A percentile compares a stretch with the other conserved stretches of the same genome.
Evolutionary conservation across 768 basidiomycete genomes (phyloP).

Genomic region (Xerocomus potaroensis): DNA sequence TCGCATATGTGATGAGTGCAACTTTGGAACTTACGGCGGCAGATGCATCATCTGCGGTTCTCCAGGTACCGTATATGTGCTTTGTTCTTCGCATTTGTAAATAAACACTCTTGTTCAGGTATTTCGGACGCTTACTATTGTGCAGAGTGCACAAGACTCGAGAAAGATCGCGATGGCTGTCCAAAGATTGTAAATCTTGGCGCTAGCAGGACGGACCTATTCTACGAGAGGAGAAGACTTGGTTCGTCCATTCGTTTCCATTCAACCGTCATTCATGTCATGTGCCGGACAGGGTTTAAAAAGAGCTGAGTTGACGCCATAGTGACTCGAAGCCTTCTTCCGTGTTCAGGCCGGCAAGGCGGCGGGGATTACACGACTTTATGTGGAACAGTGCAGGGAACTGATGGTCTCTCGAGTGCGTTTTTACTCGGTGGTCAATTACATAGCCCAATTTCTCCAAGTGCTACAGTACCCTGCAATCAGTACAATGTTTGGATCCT

Average conservation of each 20-base stretch:
- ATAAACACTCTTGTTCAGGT: conserved; percentile 43
- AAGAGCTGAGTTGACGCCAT: conserved; percentile 25
- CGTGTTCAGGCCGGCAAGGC: no score
- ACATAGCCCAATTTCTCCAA: not conserved
- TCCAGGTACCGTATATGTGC: conserved; percentile 57
- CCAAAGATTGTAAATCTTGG: conserved; percentile 98
- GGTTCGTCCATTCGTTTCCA: conserved; percentile 41
- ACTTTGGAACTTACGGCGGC: conserved; percentile 97
- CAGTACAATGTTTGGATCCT: not conserved
- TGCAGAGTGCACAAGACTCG: conserved; percentile 92
- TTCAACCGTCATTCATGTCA: not conserved
- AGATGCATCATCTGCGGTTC: conserved; percentile 97
- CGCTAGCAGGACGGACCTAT: conserved; percentile 86
- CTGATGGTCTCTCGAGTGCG: not conserved
- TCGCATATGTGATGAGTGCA: conserved; percentile 98
- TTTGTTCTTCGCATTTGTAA: not conserved
- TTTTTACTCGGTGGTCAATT: not conserved
- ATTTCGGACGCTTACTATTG: conserved; percentile 99
- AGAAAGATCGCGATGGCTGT: conserved; percentile 97
- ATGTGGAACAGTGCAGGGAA: not conserved
- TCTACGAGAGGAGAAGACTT: conserved; percentile 84
- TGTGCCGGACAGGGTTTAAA: conserved; percentile 25
- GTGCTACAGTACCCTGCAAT: not conserved
- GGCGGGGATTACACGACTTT: not conserved
- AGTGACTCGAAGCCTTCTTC: not conserved